Conservation (phyloP, 2,329 filamentous ascomycete genomes). For the Ceratocystis diversiconidia region DNA sequence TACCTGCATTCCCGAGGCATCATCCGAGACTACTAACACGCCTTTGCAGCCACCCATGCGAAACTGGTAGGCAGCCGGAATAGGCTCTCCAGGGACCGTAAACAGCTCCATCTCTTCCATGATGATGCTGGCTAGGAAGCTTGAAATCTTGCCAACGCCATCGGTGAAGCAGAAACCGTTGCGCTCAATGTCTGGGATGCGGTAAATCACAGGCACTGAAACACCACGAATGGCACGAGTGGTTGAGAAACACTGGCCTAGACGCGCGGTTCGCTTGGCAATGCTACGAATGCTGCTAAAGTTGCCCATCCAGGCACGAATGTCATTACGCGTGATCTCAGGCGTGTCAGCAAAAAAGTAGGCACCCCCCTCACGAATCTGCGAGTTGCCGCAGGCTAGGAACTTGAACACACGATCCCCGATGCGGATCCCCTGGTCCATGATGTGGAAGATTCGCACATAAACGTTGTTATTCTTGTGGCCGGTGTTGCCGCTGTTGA, state of each 20-base stretch:
- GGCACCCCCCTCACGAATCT: slow-evolving; percentile 79
- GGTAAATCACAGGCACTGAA: slow-evolving; percentile 41
- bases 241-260: slow-evolving; percentile 93
- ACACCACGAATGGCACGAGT: slow-evolving; percentile 60
- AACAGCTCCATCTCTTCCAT: slow-evolving; percentile 50
- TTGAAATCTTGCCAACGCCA: slow-evolving; percentile 85
- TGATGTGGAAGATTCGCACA: slow-evolving; percentile 53
- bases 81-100: slow-evolving; percentile 19
- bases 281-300: slow-evolving; percentile 68
- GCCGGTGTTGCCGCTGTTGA: slow-evolving; percentile 40
- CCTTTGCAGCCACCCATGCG: slow-evolving; percentile 88
- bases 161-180: slow-evolving; percentile 70
- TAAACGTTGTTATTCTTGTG: slow-evolving; percentile 56
- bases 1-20: slow-evolving; percentile 52
- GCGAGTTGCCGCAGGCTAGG: slow-evolving; percentile 87
- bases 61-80: slow-evolving; percentile 81
- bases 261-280: slow-evolving; percentile 77
- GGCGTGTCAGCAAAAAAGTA: slow-evolving; percentile 76
- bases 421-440: slow-evolving; percentile 67
- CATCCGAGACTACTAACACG: slow-evolving; percentile 61
- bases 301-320: slow-evolving; percentile 74
- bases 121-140: slow-evolving; percentile 58
- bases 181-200: slow-evolving; percentile 55
- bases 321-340: slow-evolving; percentile 54
- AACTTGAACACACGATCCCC: slow-evolving; percentile 77